Evolutionary conservation across 2,329 filamentous ascomycete species (phyloP).

Genomic region (Monosporascus sp.): DNA sequence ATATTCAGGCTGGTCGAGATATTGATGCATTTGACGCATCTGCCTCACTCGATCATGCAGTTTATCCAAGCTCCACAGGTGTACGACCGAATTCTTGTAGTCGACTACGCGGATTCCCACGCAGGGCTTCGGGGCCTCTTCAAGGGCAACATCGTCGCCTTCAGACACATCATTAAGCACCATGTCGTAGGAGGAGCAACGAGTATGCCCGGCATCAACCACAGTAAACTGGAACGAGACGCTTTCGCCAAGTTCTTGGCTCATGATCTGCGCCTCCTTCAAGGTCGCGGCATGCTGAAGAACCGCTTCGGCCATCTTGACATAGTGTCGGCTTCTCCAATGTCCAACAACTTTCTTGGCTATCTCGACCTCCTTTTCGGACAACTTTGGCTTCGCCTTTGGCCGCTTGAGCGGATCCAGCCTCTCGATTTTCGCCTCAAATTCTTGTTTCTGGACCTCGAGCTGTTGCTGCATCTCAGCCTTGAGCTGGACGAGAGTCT

Average conservation of each 20-base stretch:
- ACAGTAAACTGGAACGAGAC: conserved; percentile 94
- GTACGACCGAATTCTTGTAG: conserved; percentile 78
- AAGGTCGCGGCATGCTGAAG: conserved; percentile 80
- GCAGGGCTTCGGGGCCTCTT: conserved; percentile 80
- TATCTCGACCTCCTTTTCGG: conserved; percentile 64
- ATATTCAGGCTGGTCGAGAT: conserved; percentile 91
- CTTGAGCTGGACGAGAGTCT: conserved; percentile 70
- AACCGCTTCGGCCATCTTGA: conserved; percentile 88
- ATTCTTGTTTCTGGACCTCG: conserved; percentile 74
- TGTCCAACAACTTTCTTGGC: conserved; percentile 62
- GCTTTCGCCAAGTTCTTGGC: conserved; percentile 87
- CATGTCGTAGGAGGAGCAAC: conserved; percentile 94
- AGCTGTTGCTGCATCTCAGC: conserved; percentile 86
- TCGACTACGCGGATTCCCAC: conserved; percentile 87
- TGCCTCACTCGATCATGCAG: conserved; percentile 78
- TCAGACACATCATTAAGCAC: conserved; percentile 89
- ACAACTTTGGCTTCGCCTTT: conserved; percentile 58
- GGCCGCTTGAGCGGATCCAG: conserved; percentile 59
- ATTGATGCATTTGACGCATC: conserved; percentile 97
- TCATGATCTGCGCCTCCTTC: conserved; percentile 97
- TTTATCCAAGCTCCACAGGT: conserved; percentile 93
- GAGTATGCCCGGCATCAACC: conserved; percentile 78
- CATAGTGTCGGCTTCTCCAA: conserved; percentile 82
- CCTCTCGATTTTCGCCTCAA: conserved; percentile 77
- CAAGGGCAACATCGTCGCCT: conserved; percentile 74